Conservation (phyloP, 2,329 filamentous ascomycete genomes). For the Elsinoe ampelina region DNA sequence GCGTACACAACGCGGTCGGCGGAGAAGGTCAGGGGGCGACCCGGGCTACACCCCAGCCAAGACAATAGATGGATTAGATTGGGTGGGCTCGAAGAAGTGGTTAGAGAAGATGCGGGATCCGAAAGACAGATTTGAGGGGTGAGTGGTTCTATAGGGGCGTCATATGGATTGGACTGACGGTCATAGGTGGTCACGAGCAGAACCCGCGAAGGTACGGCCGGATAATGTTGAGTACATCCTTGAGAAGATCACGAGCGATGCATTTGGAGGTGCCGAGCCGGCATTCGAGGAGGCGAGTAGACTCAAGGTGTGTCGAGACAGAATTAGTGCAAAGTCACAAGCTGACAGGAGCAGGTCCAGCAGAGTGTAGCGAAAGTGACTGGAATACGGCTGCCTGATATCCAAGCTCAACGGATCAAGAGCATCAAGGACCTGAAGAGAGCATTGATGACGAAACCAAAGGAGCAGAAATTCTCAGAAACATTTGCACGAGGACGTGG, state of each 20-base stretch:
- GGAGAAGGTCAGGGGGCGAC: background rate
- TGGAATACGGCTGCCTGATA: slow-evolving; percentile 66
- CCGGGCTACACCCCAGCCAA: slow-evolving; percentile 37
- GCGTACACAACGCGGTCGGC: background rate
- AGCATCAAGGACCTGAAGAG: slow-evolving; percentile 26
- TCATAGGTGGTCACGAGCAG: background rate
- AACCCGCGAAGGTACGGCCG: background rate
- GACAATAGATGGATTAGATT: slow-evolving; percentile 45
- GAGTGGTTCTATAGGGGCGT: slow-evolving; percentile 13
- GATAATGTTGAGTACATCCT: background rate
- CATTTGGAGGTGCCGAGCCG: background rate
- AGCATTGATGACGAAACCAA: slow-evolving; percentile 28
- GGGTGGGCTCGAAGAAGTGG: slow-evolving; percentile 44
- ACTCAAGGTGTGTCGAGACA: background rate
- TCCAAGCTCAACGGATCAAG: slow-evolving; percentile 41
- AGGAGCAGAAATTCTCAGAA: slow-evolving; percentile 52
- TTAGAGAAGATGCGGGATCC: slow-evolving; percentile 27
- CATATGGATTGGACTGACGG: background rate
- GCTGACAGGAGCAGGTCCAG: slow-evolving; percentile 48
- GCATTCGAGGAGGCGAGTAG: background rate
- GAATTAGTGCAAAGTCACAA: background rate
- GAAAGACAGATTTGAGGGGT: slow-evolving; percentile 30
- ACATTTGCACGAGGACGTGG: slow-evolving; percentile 38
- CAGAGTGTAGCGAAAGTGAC: slow-evolving; percentile 76
- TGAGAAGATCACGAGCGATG: background rate